Conservation (phyloP, 768 basidiomycete species). For the Macrocybe gigantea region DNA sequence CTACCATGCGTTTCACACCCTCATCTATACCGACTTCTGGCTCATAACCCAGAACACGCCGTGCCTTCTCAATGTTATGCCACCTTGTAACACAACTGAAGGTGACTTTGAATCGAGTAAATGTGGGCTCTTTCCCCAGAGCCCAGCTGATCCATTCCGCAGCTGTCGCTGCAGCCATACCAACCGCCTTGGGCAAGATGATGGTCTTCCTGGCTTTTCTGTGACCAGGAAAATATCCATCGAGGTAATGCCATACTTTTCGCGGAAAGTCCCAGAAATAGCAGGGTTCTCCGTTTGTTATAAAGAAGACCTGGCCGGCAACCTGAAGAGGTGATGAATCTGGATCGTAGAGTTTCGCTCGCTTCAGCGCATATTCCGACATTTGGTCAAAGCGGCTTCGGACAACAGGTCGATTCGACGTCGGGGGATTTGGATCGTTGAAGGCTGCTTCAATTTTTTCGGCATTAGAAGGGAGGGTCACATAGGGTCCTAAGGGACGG, state of each 20-base stretch:
- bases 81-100: constrained; percentile 77
- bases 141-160: constrained; percentile 74
- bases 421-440: constrained; percentile 34
- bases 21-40: constrained; percentile 87
- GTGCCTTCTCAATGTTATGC: constrained; percentile 93
- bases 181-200: constrained; percentile 57
- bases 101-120: constrained; percentile 81
- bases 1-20: constrained; percentile 73
- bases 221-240: constrained; percentile 51
- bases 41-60: constrained; percentile 89
- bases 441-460: constrained; percentile 53
- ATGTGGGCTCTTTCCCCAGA: constrained; percentile 72
- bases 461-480: constrained; percentile 54
- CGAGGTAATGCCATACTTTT: constrained; percentile 69
- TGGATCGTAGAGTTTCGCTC: constrained; percentile 37
- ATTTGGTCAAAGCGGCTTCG: constrained; percentile 84
- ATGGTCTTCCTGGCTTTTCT: constrained; percentile 32
- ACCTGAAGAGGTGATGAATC: constrained; percentile 62
- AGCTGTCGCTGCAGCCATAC: constrained; percentile 62
- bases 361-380: constrained; percentile 48
- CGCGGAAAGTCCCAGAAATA: constrained; percentile 96
- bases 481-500: constrained; percentile 79
- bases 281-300: constrained; percentile 93
- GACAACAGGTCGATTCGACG: constrained; percentile 47
- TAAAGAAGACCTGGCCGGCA: constrained; percentile 92